Conservation (phyloP, 345 rosid genomes). For the Toxicodendron radicans region DNA sequence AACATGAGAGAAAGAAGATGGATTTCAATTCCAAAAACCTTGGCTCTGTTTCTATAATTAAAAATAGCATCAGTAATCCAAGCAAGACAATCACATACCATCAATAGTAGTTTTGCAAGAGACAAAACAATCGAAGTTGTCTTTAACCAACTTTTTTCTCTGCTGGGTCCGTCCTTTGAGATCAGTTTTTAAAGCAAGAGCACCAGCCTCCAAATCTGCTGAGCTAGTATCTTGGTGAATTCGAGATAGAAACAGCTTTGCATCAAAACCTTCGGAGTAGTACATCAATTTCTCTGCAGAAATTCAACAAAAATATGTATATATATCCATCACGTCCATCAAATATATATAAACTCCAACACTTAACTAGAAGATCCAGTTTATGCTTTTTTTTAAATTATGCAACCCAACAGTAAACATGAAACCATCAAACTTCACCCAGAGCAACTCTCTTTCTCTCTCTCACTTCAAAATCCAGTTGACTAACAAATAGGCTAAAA, state of each 20-base stretch:
- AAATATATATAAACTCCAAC: neutral
- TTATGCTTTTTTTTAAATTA: neutral
- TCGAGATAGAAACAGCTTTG: conserved; percentile 90
- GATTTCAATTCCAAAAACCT: conserved; percentile 13
- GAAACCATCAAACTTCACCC: neutral
- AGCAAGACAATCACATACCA: conserved; percentile 50
- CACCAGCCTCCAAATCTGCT: conserved; percentile 90
- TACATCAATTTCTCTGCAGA: conserved; percentile 87
- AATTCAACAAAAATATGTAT: neutral
- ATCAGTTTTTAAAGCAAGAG: conserved; percentile 93
- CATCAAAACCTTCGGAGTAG: conserved; percentile 84
- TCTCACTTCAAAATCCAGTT: neutral
- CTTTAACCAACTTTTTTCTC: conserved; percentile 92
- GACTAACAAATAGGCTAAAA: neutral
- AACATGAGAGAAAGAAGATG: conserved; percentile 13
- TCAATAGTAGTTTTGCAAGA: conserved; percentile 99
- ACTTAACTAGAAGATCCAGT: neutral
- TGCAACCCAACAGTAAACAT: neutral
- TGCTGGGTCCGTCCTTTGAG: conserved; percentile 89
- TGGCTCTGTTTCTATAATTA: conserved; percentile 1
- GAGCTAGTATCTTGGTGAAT: conserved; percentile 78
- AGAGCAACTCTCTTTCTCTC: neutral
- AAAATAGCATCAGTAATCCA: conserved; percentile 18
- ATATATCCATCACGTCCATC: neutral
- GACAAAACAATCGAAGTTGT: conserved; percentile 98